A percentile compares a stretch with the other conserved stretches of the same genome.
These are phyloP conservation scores for Diplosphaera chodatii DNA, from an alignment of 139 green algal genomes.

Conservation along the genomic window DNA sequence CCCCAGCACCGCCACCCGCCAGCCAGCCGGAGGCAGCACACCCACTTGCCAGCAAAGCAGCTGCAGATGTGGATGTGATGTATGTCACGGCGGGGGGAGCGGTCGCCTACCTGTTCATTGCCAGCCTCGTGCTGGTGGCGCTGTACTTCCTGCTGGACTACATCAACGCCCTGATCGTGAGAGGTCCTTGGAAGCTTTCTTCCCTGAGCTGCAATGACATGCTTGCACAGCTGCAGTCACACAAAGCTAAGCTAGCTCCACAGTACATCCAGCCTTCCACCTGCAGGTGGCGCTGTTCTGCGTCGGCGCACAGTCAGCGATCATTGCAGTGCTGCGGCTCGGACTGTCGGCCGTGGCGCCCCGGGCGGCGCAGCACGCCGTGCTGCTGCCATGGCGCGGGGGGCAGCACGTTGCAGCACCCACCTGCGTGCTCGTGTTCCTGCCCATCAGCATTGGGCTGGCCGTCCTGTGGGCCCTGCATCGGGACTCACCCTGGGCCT, in stretches of 20 bases:
- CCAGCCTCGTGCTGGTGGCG: constrained; percentile 54
- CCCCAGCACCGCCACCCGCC: no score
- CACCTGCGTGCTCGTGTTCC: constrained; percentile 9
- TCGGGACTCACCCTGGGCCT: constrained; percentile 37
- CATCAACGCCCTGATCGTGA: constrained; percentile 58
- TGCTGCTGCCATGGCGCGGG: background rate
- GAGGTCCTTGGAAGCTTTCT: no score
- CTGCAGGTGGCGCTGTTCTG: constrained; percentile 51
- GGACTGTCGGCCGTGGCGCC: constrained; percentile 5
- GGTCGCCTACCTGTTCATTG: constrained; percentile 56
- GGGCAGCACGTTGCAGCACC: constrained; percentile 5
- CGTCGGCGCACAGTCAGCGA: constrained; percentile 38
- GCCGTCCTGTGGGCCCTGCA: constrained; percentile 36
- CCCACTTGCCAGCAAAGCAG: no score
- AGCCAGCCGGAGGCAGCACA: no score
- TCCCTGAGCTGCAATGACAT: no score
- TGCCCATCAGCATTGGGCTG: constrained; percentile 14
- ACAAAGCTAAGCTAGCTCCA: no score
- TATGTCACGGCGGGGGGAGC: constrained; percentile 44
- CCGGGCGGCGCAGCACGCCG: background rate
- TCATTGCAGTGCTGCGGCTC: constrained; percentile 16
- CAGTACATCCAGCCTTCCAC: no score
- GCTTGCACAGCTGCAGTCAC: no score
- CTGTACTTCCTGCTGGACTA: constrained; percentile 70
- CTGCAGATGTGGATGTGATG: no score